Conservation (phyloP, 2,329 filamentous ascomycete genomes). For the Aspergillus pseudoviridinutans region DNA sequence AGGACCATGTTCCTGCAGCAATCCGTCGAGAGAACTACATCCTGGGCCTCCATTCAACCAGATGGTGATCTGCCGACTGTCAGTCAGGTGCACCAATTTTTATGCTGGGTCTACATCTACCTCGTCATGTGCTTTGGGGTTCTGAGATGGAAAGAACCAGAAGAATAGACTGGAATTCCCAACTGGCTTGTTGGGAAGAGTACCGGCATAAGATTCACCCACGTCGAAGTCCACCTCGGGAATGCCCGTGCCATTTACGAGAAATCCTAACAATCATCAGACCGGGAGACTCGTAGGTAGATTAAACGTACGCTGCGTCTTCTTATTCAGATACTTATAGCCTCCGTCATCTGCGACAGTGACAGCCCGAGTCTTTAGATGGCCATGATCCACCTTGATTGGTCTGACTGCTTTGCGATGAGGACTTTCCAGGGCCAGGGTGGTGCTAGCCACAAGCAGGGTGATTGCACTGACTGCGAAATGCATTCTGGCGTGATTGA, state of each 20-base stretch:
- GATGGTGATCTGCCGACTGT: constrained; percentile 25
- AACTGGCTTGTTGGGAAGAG: constrained; percentile 49
- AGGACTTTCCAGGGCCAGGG: not conserved
- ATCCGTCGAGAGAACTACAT: constrained; percentile 59
- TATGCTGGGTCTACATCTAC: constrained; percentile 15
- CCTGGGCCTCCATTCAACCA: constrained; percentile 52
- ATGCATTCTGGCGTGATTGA: constrained; percentile 3
- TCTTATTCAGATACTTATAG: constrained; percentile 12
- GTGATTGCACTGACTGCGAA: not conserved
- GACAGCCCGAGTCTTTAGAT: not conserved
- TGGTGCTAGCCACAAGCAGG: constrained; percentile 8
- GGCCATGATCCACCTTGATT: constrained; percentile 1
- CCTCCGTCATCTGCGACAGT: not conserved
- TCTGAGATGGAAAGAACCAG: constrained; percentile 47
- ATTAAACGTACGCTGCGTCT: constrained; percentile 11
- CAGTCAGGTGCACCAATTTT: not conserved
- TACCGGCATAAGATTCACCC: constrained; percentile 45
- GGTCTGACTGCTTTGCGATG: not conserved
- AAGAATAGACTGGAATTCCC: constrained; percentile 46
- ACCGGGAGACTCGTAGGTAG: not conserved
- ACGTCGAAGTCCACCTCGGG: constrained; percentile 67
- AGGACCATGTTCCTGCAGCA: constrained; percentile 72
- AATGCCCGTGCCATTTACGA: constrained; percentile 60
- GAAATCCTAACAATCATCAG: constrained; percentile 48
- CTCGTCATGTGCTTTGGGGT: constrained; percentile 39